phyloP scores from a whole-genome alignment of 2,329 filamentous ascomycete genomes.

The Apiospora phragmitis region DNA sequence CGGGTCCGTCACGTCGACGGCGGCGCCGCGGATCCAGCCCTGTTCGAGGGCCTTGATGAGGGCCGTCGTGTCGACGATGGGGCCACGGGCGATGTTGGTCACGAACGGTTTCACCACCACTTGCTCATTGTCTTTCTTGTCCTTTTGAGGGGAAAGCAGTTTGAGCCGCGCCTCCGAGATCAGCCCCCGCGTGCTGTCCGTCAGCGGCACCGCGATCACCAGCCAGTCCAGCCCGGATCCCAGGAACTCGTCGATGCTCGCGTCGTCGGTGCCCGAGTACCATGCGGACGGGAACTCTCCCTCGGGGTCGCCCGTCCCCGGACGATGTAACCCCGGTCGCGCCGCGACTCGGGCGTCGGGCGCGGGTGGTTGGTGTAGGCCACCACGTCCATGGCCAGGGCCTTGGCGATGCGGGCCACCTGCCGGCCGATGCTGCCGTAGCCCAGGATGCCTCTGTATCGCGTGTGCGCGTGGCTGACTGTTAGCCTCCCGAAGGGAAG shows the following conservation, averaged over 20 bases:
- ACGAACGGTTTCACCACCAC: constrained; percentile 40
- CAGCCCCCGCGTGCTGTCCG: constrained; percentile 36
- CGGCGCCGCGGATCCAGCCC: constrained; percentile 51
- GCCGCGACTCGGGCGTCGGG: constrained; percentile 57
- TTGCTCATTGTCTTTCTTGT: constrained; percentile 21
- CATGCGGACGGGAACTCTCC: constrained; percentile 42
- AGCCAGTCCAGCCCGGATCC: constrained; percentile 43
- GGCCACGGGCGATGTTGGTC: constrained; percentile 64
- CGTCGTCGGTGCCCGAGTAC: constrained; percentile 38
- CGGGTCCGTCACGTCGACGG: constrained; percentile 69
- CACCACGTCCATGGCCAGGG: constrained; percentile 66
- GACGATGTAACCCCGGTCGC: constrained; percentile 62
- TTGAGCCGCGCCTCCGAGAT: constrained; percentile 43
- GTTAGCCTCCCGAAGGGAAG: not conserved
- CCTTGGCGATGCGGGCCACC: constrained; percentile 49
- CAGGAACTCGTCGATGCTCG: constrained; percentile 41
- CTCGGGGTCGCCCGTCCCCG: constrained; percentile 56
- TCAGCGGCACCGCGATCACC: constrained; percentile 42
- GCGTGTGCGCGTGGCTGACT: constrained; percentile 8
- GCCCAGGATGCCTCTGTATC: constrained; percentile 38
- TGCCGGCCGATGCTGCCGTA: constrained; percentile 48
- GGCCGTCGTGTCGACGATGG: constrained; percentile 40
- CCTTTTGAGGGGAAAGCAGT: constrained; percentile 36
- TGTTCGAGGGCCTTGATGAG: constrained; percentile 54
- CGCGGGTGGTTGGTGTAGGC: constrained; percentile 67